Base-by-base conservation (phyloP, 2,329 filamentous ascomycete species). In the Lasiodiplodia sp. region DNA sequence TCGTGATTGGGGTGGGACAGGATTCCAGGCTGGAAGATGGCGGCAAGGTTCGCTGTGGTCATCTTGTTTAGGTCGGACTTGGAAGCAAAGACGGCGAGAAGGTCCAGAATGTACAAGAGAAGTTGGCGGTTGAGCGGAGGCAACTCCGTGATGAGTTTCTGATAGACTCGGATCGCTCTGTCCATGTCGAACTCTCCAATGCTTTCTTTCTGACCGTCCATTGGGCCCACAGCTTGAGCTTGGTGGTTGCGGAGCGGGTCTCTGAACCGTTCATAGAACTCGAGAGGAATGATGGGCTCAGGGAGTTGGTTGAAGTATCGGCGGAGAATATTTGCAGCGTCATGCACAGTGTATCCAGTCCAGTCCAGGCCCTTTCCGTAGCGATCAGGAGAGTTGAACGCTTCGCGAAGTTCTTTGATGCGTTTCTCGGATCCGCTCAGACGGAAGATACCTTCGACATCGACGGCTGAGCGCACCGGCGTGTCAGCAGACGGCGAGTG, bases 11-110 rank as follows among this genome's bases (percentile, higher is more conserved):
- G 96, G 78, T 99, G 96, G 2, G 94, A 97, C 16, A 99, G 86
- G 82, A 99, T 92, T 67, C 96, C 96, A 0, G 96, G 96, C 78
- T 99, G 96, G 78, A 99, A 99, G 76, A 99, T 99, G 68, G 96
- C 95, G 11, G 96, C 93, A 56, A 99, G 83, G 77, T 99, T 99
- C 74, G 92, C 90, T 4, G 95, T 94, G 16, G 91, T 97, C 95
- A 99, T 99, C 72, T 96, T 92, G 79, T 99, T 99, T 75, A 96
- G 88, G 73, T 98, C 95, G 0, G 95, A 92, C 81, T 99, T 99
- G 73, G 95, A 96, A 5, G 96, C 94, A 76, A 99, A 99, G 18
- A 99, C 96, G 2, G 96, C 96, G 28, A 99, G 88, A 14, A 99
- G 85, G 80, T 99, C 96, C 51, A 99, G 87, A 68, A 99, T 97